phyloP scores from a whole-genome alignment of 1,139 yeast species.

The Geotrichum phurueaensis region DNA sequence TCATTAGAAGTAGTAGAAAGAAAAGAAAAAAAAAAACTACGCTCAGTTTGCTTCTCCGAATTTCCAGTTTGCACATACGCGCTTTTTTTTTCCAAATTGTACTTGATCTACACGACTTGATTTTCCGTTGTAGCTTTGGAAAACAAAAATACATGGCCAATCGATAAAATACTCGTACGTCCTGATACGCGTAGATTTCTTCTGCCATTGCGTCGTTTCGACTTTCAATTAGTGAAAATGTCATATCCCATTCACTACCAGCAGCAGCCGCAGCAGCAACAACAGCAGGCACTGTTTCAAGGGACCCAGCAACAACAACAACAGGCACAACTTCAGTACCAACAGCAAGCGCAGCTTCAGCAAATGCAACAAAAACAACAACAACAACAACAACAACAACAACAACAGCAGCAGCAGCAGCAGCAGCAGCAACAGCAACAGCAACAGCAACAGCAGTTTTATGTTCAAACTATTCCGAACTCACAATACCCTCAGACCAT shows the following conservation, averaged over 20 bases:
- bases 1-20: not conserved
- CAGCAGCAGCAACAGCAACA: not conserved
- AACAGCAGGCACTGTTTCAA: constrained; percentile 18
- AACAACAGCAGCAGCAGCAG: too few relatives aligned
- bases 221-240: not conserved
- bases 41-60: not conserved
- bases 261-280: constrained; percentile 17
- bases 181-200: not conserved
- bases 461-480: not conserved
- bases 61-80: not conserved
- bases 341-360: constrained; percentile 15
- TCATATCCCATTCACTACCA: constrained; percentile 11
- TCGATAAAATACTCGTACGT: not conserved
- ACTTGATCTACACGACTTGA: not conserved
- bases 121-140: not conserved
- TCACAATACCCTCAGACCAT: not conserved
- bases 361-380: constrained; percentile 15
- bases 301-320: constrained; percentile 11
- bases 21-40: not conserved
- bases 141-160: not conserved
- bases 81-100: not conserved
- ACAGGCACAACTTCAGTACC: constrained; percentile 12
- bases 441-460: not conserved
- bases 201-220: not conserved
- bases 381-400: too few relatives aligned